Evolutionary conservation across 768 basidiomycete genomes (phyloP).

Genomic region (Russula dissimulans): DNA sequence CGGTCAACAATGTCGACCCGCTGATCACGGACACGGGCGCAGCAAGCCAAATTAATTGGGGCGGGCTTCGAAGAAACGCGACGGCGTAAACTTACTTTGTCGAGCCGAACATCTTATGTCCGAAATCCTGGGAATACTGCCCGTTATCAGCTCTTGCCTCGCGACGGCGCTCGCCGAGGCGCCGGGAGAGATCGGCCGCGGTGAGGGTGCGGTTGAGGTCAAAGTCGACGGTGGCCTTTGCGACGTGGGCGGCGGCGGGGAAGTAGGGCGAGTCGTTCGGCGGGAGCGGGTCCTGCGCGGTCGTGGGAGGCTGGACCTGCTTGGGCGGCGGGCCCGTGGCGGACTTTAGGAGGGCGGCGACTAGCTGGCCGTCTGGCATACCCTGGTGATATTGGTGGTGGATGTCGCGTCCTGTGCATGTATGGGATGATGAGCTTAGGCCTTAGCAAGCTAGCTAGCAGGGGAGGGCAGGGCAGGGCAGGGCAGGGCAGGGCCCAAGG

Average conservation of each 20-base stretch:
- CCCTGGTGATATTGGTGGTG: conserved; percentile 43
- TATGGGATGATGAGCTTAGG: no score
- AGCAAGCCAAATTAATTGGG: background rate
- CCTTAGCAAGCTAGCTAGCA: no score
- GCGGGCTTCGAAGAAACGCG: background rate
- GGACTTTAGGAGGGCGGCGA: conserved; percentile 47
- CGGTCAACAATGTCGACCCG: conserved; percentile 50
- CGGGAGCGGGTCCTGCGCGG: background rate
- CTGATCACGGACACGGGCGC: conserved; percentile 26
- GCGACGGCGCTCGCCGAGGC: conserved; percentile 50
- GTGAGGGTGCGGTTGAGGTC: conserved; percentile 35
- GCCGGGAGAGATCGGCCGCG: conserved; percentile 45
- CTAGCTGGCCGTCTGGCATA: conserved; percentile 35
- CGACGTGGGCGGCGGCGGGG: background rate
- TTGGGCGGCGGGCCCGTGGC: conserved; percentile 46
- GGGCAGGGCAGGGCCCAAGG: no score
- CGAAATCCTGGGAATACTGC: conserved; percentile 39
- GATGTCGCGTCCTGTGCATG: conserved; percentile 42
- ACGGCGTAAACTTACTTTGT: conserved; percentile 44
- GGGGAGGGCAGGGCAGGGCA: no score
- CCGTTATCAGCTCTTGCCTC: conserved; percentile 46
- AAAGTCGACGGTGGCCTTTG: background rate
- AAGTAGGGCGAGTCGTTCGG: conserved; percentile 9
- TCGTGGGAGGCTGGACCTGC: background rate
- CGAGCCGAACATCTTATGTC: conserved; percentile 56